Base-by-base conservation (phyloP, 805 yeast genomes). In the Sungouiella thailandica region DNA sequence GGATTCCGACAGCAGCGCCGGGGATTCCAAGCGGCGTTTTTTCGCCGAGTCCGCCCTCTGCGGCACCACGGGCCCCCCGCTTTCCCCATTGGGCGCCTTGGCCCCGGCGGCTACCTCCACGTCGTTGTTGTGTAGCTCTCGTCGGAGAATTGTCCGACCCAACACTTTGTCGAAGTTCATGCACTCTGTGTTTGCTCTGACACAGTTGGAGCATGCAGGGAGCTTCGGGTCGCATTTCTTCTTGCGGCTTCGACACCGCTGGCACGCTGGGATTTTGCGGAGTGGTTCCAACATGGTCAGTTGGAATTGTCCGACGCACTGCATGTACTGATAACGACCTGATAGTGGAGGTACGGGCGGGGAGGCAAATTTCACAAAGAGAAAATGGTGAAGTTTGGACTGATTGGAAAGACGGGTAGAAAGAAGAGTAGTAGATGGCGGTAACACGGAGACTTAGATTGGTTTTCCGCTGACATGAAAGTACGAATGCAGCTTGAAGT, bases 201-300 rank as follows among this genome's bases (percentile, higher is more conserved):
- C 22, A 25, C 51, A 47, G 25, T 41, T 43, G 13, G 41, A 28
- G 31, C 50, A 46, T 13, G 33, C 31, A 10, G 50, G 50, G n/a
- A 42, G 31, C 17, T 25, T 20, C 30, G 32, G 37, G 31, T 46
- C 50, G 32, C 50, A 45, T 30, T 35, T 42, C 23, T 44, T 34
- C 17, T 41, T 34, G 23, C 31, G 31, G 17, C 25, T 26, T 17
- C 51, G 35, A 26, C 51, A 45, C 9, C 46, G 32, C 24, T 24
- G 25, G 17, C 51, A 47, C 23, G 47, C 48, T 6, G 49, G 40
- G 14, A 46, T 46, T n/a, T 19, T 19, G 7, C 9, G 22, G 22
- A 19, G 22, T 19, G 22, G 22, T 19, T 19, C n/a, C n/a, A n/a
- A n/a, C n/a, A n/a, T n/a, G n/a, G n/a, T n/a, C n/a, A n/a, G n/a